Evolutionary conservation across 257 asterid species (phyloP).

Genomic region (Nicotiana attenuata): DNA sequence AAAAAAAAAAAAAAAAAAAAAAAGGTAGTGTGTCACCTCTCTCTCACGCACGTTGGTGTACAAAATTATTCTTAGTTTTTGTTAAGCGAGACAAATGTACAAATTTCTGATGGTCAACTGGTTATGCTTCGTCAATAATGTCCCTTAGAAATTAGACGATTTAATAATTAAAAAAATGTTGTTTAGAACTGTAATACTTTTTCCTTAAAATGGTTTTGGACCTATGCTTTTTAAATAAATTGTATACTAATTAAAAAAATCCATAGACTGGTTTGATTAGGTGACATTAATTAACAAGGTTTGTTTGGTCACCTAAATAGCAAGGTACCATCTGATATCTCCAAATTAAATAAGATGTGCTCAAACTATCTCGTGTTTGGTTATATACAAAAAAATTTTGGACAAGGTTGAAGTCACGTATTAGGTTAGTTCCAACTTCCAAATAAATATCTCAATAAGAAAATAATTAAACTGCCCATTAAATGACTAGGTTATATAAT

Average conservation of each 20-base stretch:
- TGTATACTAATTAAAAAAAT: neutral
- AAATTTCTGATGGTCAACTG: neutral
- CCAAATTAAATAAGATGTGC: neutral
- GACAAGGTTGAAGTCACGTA: neutral
- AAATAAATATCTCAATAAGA: neutral
- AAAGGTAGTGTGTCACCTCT: too few species aligned
- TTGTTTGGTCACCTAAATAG: neutral
- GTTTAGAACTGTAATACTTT: neutral
- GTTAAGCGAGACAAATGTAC: too few species aligned
- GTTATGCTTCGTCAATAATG: neutral
- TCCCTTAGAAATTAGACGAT: neutral
- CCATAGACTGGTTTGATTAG: neutral
- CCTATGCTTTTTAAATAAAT: neutral
- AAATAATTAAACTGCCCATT: neutral
- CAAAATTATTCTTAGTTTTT: too few species aligned
- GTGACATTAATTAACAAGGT: neutral
- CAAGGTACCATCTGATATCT: neutral
- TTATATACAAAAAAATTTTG: neutral
- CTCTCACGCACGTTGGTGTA: too few species aligned
- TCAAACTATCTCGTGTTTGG: neutral
- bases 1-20: too few species aligned
- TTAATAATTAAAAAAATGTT: neutral
- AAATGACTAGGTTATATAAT: neutral
- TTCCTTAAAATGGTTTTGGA: neutral
- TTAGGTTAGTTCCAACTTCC: constrained; percentile 11